Evolutionary conservation across 208 protist species (phyloP).

Genomic region (Angomonas deanei): DNA sequence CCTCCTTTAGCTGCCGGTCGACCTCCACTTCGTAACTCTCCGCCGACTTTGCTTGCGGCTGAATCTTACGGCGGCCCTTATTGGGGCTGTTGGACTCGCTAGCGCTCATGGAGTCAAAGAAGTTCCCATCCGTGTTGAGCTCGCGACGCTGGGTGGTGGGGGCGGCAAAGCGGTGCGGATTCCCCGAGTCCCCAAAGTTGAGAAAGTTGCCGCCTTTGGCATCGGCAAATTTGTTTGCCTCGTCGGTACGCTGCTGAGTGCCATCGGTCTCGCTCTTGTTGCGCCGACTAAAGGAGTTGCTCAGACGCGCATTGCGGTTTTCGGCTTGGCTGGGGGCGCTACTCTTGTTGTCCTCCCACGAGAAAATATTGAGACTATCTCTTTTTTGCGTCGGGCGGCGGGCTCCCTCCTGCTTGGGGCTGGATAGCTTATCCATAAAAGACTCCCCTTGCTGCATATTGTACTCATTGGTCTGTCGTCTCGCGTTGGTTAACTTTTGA

Average conservation of each 20-base stretch:
- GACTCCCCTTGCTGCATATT: neutral
- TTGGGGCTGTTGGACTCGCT: neutral
- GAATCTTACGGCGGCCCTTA: neutral
- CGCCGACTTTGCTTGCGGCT: neutral
- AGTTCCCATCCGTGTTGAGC: neutral
- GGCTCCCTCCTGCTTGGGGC: neutral
- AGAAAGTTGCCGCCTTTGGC: slow-evolving; percentile 55
- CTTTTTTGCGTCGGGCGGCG: neutral
- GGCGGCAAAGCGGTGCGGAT: slow-evolving; percentile 6
- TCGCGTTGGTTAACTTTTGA: neutral
- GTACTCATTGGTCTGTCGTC: neutral
- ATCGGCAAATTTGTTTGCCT: slow-evolving; percentile 35
- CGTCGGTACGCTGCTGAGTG: slow-evolving; percentile 21
- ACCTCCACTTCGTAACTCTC: neutral
- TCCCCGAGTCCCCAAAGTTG: slow-evolving; percentile 49
- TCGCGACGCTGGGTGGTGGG: neutral
- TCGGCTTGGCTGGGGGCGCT: slow-evolving; percentile 3
- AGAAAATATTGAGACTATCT: slow-evolving; percentile 69
- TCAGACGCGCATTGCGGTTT: neutral
- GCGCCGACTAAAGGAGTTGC: neutral
- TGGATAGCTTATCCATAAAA: neutral
- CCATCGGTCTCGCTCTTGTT: neutral
- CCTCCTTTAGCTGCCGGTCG: no score
- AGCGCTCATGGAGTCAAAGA: neutral
- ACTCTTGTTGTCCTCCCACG: slow-evolving; percentile 37